Conservation (phyloP, 192 early-diverging fungal genomes). For the Cetraspora pellucida region DNA sequence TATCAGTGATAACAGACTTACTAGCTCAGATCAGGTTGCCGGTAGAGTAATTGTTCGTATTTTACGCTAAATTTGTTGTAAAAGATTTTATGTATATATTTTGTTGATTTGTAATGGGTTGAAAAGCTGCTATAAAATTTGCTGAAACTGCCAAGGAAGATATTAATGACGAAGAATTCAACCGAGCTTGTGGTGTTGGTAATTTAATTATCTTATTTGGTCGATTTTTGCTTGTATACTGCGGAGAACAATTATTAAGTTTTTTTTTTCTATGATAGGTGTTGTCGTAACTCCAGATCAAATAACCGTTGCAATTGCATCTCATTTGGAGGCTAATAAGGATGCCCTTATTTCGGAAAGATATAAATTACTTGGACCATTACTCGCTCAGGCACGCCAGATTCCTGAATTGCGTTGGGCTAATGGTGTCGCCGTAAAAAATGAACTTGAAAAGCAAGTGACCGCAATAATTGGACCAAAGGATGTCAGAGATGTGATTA, state of each 20-base stretch:
- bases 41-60: conserved; percentile 48
- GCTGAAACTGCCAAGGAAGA: conserved; percentile 58
- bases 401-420: conserved; percentile 85
- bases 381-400: conserved; percentile 73
- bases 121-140: conserved; percentile 89
- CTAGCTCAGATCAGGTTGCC: conserved; percentile 81
- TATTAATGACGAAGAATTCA: conserved; percentile 73
- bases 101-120: neutral
- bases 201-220: conserved; percentile 37
- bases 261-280: conserved; percentile 55
- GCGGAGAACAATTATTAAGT: no score
- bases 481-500: conserved; percentile 86
- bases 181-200: conserved; percentile 93
- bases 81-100: neutral
- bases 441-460: conserved; percentile 83
- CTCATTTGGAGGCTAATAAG: conserved; percentile 67
- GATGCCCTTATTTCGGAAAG: conserved; percentile 79
- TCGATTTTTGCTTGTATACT: neutral
- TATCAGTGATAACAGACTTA: conserved; percentile 73
- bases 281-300: conserved; percentile 80
- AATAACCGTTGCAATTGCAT: conserved; percentile 64
- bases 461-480: conserved; percentile 92
- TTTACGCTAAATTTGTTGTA: neutral
- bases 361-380: conserved; percentile 78
- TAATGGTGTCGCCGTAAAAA: conserved; percentile 82